These are phyloP conservation scores for Didymella pomorum DNA, from an alignment of 2,329 filamentous ascomycete species.

Conservation along the genomic window DNA sequence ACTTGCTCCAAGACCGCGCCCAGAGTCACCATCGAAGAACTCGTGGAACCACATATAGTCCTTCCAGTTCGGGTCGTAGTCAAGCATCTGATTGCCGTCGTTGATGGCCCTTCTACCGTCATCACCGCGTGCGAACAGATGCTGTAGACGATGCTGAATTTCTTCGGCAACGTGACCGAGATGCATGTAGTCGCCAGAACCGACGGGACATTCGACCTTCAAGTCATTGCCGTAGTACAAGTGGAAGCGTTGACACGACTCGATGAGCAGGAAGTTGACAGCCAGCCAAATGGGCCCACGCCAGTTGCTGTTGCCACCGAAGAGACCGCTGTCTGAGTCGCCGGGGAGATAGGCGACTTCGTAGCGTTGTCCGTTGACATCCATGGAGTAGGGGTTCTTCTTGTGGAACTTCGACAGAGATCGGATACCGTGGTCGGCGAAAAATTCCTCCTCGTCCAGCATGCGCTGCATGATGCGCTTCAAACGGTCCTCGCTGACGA, in stretches of 20 bases:
- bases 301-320: conserved; percentile 98
- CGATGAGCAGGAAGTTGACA: conserved; percentile 93
- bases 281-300: conserved; percentile 93
- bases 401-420: conserved; percentile 93
- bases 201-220: conserved; percentile 91
- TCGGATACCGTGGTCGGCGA: conserved; percentile 87
- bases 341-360: conserved; percentile 88
- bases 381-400: conserved; percentile 90
- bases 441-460: conserved; percentile 93
- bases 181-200: conserved; percentile 94
- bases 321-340: conserved; percentile 94
- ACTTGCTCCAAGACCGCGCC: conserved; percentile 86
- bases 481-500: conserved; percentile 92
- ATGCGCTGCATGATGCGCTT: conserved; percentile 88
- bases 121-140: conserved; percentile 84
- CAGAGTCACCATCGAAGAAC: conserved; percentile 93
- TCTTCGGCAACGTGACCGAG: conserved; percentile 93
- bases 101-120: conserved; percentile 90
- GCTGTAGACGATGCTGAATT: conserved; percentile 91
- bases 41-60: conserved; percentile 96
- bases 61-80: conserved; percentile 93
- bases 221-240: conserved; percentile 92
- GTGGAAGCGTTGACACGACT: conserved; percentile 93
- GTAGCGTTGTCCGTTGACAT: conserved; percentile 91
- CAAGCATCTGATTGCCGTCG: conserved; percentile 80